phyloP scores from a whole-genome alignment of 2,329 filamentous ascomycete species.

The Diaporthe citri region DNA sequence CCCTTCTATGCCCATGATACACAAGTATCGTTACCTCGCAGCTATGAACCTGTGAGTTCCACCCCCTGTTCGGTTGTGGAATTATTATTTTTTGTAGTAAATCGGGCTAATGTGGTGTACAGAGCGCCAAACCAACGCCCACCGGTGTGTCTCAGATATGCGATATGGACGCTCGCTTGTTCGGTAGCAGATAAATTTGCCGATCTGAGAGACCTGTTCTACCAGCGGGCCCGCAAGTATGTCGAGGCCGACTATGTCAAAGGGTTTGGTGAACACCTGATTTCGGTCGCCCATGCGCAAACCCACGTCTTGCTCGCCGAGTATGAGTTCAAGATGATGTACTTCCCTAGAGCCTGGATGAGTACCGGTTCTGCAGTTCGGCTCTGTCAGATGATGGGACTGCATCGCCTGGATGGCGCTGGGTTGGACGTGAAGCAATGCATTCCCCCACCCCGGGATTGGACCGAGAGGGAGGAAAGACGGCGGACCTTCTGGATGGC shows the following conservation, averaged over 20 bases:
- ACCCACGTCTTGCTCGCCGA: slow-evolving; percentile 82
- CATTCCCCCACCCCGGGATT: slow-evolving; percentile 86
- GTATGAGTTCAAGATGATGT: slow-evolving; percentile 98
- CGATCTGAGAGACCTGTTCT: slow-evolving; percentile 87
- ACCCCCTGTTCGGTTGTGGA: background rate
- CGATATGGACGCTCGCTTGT: slow-evolving; percentile 96
- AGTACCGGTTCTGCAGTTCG: slow-evolving; percentile 87
- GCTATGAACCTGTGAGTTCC: slow-evolving; percentile 81
- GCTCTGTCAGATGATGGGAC: slow-evolving; percentile 89
- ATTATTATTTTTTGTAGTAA: background rate
- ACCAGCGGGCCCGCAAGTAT: slow-evolving; percentile 90
- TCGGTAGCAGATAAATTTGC: slow-evolving; percentile 85
- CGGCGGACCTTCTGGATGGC: slow-evolving; percentile 95
- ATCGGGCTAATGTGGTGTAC: slow-evolving; percentile 38
- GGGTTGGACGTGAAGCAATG: slow-evolving; percentile 95
- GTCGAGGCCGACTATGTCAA: slow-evolving; percentile 91
- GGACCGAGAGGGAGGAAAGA: slow-evolving; percentile 93
- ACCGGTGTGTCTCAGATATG: slow-evolving; percentile 89
- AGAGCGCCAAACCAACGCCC: slow-evolving; percentile 86
- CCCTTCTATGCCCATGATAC: slow-evolving; percentile 87
- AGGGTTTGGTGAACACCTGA: slow-evolving; percentile 89
- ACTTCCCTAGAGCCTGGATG: slow-evolving; percentile 95
- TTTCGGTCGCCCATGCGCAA: slow-evolving; percentile 88
- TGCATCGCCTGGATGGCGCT: slow-evolving; percentile 86
- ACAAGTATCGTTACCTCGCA: slow-evolving; percentile 87